Conservation (phyloP, 345 rosid genomes). For the Gossypium herbaceum region DNA sequence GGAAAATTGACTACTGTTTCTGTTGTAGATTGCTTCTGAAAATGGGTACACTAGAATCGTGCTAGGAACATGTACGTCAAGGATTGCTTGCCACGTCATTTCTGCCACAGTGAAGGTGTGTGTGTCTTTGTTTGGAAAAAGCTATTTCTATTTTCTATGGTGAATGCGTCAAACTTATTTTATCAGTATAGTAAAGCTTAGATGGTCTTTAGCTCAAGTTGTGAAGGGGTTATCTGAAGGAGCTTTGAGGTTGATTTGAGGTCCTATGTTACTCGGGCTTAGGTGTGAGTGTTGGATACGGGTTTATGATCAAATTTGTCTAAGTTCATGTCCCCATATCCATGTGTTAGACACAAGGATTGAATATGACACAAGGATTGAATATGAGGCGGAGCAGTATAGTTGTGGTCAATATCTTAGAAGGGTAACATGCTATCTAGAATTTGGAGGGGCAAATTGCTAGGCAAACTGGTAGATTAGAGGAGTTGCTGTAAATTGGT, state of each 20-base stretch:
- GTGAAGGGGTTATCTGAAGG: neutral
- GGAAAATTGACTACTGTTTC: neutral
- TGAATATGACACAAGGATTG: neutral
- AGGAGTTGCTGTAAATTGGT: neutral
- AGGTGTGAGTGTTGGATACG: neutral
- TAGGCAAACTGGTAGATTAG: neutral
- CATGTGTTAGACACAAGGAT: neutral
- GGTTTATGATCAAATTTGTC: neutral
- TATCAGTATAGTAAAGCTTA: neutral
- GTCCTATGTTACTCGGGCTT: neutral
- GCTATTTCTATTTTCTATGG: neutral
- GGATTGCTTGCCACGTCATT: conserved; percentile 82
- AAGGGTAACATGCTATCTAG: neutral
- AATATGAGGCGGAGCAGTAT: neutral
- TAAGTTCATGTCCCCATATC: neutral
- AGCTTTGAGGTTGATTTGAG: neutral
- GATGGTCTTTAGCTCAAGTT: neutral
- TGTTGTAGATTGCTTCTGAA: conserved; percentile 61
- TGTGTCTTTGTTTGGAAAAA: neutral
- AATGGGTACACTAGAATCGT: conserved; percentile 71
- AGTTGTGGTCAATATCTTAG: too few species aligned
- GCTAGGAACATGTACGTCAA: conserved; percentile 75
- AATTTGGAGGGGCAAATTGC: neutral
- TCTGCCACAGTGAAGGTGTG: conserved; percentile 84
- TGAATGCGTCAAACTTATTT: neutral